Evolutionary conservation across 1,284 basidiomycete genomes (phyloP).

Genomic region (Peniophora sp.): DNA sequence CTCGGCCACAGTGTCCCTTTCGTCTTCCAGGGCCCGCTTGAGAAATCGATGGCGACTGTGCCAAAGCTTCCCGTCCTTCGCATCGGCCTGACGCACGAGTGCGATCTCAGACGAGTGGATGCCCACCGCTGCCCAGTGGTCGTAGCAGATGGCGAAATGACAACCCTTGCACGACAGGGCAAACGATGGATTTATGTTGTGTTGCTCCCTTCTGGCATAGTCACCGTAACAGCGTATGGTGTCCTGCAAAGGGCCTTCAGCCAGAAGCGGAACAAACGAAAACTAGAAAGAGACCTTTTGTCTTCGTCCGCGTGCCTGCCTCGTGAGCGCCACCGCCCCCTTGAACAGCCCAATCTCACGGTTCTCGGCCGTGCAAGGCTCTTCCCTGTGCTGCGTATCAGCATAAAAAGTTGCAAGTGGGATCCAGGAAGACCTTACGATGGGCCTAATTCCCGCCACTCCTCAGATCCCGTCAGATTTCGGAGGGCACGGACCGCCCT

Average conservation of each 20-base stretch:
- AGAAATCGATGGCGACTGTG: slow-evolving; percentile 33
- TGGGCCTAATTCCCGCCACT: background rate
- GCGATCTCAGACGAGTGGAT: slow-evolving; percentile 42
- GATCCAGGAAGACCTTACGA: background rate
- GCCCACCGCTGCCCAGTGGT: slow-evolving; percentile 36
- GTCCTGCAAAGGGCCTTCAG: slow-evolving; percentile 2
- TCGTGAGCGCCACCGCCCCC: slow-evolving; percentile 26
- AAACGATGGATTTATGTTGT: background rate
- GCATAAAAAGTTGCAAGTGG: background rate
- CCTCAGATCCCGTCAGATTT: background rate
- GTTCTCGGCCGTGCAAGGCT: slow-evolving; percentile 6
- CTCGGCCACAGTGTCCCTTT: background rate
- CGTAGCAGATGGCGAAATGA: slow-evolving; percentile 40
- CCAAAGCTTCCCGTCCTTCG: slow-evolving; percentile 18
- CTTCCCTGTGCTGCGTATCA: background rate
- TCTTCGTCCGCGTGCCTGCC: slow-evolving; percentile 1
- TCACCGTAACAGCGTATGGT: background rate
- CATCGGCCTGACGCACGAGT: background rate
- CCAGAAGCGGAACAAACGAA: background rate
- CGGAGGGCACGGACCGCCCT: slow-evolving; percentile 23
- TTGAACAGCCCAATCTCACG: slow-evolving; percentile 20
- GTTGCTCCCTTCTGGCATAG: background rate
- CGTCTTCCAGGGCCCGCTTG: background rate
- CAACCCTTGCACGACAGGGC: slow-evolving; percentile 39
- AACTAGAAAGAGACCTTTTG: background rate